phyloP scores from a whole-genome alignment of 2,329 filamentous ascomycete species.

The Tolypocladium amazonense region DNA sequence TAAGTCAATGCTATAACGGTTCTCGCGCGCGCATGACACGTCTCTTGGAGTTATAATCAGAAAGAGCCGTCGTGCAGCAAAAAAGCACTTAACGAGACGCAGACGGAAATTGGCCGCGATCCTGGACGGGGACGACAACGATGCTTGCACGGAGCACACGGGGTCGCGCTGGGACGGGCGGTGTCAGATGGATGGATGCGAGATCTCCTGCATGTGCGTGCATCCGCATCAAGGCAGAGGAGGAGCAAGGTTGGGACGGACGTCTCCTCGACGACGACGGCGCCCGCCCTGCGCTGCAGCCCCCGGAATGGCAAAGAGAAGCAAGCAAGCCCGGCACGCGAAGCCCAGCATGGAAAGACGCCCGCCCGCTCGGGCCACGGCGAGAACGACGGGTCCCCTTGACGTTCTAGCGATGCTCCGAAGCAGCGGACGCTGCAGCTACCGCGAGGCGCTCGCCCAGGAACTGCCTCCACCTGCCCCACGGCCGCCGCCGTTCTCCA shows the following conservation, averaged over 20 bases:
- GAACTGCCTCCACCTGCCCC: not conserved
- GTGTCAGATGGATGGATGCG: not conserved
- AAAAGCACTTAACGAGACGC: not conserved
- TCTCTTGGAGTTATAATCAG: not conserved
- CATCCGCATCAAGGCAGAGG: not conserved
- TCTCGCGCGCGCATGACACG: not conserved
- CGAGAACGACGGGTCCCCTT: not conserved
- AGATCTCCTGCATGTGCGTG: not conserved
- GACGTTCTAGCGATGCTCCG: not conserved
- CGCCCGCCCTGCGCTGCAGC: not conserved
- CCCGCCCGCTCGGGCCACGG: not conserved
- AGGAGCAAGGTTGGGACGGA: not conserved
- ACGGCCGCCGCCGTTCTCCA: not conserved
- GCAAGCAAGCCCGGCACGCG: not conserved
- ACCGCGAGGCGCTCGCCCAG: not conserved
- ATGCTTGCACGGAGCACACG: not conserved
- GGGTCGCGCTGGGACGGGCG: not conserved
- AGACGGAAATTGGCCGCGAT: not conserved
- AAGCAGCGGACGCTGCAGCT: not conserved
- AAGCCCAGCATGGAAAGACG: not conserved
- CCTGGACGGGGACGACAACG: not conserved
- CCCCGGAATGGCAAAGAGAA: not conserved
- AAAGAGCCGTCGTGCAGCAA: not conserved
- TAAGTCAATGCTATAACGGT: not conserved
- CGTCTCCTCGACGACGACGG: not conserved